Base-by-base conservation (phyloP, 1,284 basidiomycete genomes). In the Fistulina hepatica region DNA sequence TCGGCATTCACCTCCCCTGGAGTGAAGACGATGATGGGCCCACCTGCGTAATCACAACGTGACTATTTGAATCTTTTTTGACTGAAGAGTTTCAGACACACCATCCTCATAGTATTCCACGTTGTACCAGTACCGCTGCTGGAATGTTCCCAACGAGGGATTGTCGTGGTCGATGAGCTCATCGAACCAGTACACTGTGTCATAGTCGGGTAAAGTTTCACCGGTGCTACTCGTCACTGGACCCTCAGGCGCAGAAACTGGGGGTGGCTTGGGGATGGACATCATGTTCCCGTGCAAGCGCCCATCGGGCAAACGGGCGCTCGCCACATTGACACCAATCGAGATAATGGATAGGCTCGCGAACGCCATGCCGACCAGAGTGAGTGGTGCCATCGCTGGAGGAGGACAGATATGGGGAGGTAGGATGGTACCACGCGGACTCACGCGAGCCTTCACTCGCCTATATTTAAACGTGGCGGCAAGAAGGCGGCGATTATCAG, bases 61-160 rank as follows among this genome's bases (percentile, higher is more conserved):
- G 30, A 6, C 13, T 16, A 15, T n/a, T n/a, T n/a, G n/a, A n/a
- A n/a, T n/a, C n/a, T n/a, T n/a, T n/a, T n/a, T 15, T 15, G 8
- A 17, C 25, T 24, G 12, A 22, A 36, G 7, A 3, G 21, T 31
- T 31, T n/a, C 37, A 25, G 33, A 35, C 44, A 24, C 41, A 73
- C 74, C 74, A 32, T 56, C 43, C 49, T 74, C 61, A 48, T 79
- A 81, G 49, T 64, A 76, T 51, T 79, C 71, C 52, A 61, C 76
- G 26, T 72, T 70, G 46, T 70, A 65, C 75, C 75, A 81, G 56
- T 67, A 84, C 24, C 81, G 67, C 54, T 84, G 81, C 53, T 74
- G 63, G 56, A 84, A 84, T 5, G 79, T 84, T n/a, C 81, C 81
- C n/a, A 72, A 58, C n/a, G 60, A 60, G 5, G 78, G 74, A 40